Percentiles rank a stretch among this genome's conserved stretches.
These are phyloP conservation scores for Chenopodium quinoa DNA, from an alignment of 148 eudicot genomes.

Conservation along the genomic window DNA sequence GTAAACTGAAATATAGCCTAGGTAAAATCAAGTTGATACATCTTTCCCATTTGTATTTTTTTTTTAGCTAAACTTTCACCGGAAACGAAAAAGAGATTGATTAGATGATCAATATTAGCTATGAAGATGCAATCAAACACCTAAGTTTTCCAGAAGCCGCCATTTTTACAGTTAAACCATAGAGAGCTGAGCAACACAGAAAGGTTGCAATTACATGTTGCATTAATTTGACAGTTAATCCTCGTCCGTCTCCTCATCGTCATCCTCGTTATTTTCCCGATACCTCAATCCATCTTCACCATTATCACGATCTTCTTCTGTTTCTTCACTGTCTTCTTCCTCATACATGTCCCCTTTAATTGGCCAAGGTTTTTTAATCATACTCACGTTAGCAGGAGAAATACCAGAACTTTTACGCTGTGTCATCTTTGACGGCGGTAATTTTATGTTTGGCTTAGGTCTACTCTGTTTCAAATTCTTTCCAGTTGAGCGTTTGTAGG, in stretches of 20 bases:
- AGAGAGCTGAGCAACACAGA: background rate
- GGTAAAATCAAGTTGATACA: too few species aligned
- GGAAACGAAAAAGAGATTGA: background rate
- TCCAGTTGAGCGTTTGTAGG: slow-evolving; percentile 48
- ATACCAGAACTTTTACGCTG: slow-evolving; percentile 44
- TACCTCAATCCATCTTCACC: slow-evolving; percentile 77
- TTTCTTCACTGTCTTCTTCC: slow-evolving; percentile 96
- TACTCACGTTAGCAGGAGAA: slow-evolving; percentile 43
- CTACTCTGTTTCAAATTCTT: slow-evolving; percentile 57
- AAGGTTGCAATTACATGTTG: background rate
- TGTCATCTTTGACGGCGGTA: slow-evolving; percentile 65
- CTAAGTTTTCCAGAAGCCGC: background rate
- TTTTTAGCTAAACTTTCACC: background rate
- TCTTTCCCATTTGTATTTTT: too few species aligned
- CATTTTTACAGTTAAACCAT: background rate
- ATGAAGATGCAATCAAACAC: background rate
- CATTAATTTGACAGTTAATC: slow-evolving; percentile 37
- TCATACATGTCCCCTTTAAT: slow-evolving; percentile 57
- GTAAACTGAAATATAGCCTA: too few species aligned
- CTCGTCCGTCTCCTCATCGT: slow-evolving; percentile 94
- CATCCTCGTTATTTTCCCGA: slow-evolving; percentile 65
- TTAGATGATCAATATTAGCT: background rate
- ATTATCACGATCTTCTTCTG: slow-evolving; percentile 85
- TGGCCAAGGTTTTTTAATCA: slow-evolving; percentile 67
- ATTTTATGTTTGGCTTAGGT: slow-evolving; percentile 64